Evolutionary conservation across 345 rosid genomes (phyloP), one percentile per base, ranked within the genome.

Genomic region (Euphorbia tirucalli): DNA sequence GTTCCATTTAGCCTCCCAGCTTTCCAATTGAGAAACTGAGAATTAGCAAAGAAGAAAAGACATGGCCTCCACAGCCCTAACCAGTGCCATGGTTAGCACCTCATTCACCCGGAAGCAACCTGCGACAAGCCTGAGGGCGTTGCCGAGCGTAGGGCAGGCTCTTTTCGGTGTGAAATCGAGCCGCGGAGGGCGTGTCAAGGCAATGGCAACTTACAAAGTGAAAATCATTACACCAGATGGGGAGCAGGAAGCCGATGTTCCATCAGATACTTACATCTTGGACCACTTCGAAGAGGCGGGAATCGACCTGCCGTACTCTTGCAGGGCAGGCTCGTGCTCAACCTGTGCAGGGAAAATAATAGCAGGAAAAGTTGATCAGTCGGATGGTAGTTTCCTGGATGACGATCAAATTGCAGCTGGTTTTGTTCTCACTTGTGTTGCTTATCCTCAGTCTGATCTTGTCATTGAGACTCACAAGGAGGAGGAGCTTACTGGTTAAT

Each of bases 291-390:
- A 94, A 76, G 97, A 89, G 43, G 4, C 7, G 0, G 98, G 96
- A 2, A 32, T 92, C 7, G 98, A 92, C 74, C 75, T 92, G 59
- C 98, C 98, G 3, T 94, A n/a, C n/a, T n/a, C n/a, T n/a, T n/a
- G n/a, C n/a, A n/a, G n/a, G n/a, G n/a, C n/a, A n/a, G n/a, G n/a
- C 93, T 94, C 97, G 0, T 94, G 98, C 89, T 90, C 97, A 1
- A 82, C 91, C 10, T 94, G 98, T 63, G 93, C 93, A 0, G 97
- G 96, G 7, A 90, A 81, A 64, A 56, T 94, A 3, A 25, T 61
- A 1, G 7, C 31, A 1, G 98, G 97, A 1, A 1, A 11, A 0
- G 84, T 94, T 55, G 95, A 94, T 44, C 98, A 94, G 78, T 84
- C 90, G 22, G 98, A 94, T 57, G 81, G 81, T 19, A 84, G 88